Percentiles rank a stretch among this genome's conserved stretches.
phyloP scores from a whole-genome alignment of 192 early-diverging fungal genomes.

The Mortierella alpina region DNA sequence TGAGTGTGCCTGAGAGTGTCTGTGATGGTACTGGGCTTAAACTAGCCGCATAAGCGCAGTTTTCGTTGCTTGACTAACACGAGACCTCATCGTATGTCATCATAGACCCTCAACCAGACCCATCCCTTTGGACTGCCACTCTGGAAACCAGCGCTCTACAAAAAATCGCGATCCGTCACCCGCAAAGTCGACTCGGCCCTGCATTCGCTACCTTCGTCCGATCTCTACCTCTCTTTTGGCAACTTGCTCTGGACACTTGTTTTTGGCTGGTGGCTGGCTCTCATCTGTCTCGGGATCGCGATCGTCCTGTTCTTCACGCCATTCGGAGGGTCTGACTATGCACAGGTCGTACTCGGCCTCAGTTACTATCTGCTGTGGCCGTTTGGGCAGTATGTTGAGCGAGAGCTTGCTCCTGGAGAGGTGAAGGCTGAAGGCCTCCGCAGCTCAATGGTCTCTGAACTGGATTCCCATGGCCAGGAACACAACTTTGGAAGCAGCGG shows the following conservation, averaged over 20 bases:
- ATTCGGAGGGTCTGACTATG: conserved; percentile 66
- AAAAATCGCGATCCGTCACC: conserved; percentile 89
- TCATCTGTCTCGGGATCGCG: conserved; percentile 72
- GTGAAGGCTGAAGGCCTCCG: conserved; percentile 9
- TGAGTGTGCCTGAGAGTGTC: too few species aligned
- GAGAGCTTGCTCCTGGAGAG: conserved; percentile 48
- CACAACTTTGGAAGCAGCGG: conserved; percentile 5
- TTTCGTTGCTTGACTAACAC: not conserved
- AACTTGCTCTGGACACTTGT: conserved; percentile 90
- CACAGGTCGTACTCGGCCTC: conserved; percentile 77
- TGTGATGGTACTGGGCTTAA: too few species aligned
- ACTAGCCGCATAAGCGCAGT: too few species aligned
- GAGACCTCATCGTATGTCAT: not conserved
- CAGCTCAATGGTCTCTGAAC: not conserved
- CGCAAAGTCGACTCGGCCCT: conserved; percentile 83
- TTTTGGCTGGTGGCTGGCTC: conserved; percentile 91
- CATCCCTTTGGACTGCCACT: conserved; percentile 96
- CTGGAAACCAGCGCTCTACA: conserved; percentile 98
- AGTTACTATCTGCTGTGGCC: conserved; percentile 94
- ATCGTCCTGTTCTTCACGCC: conserved; percentile 68
- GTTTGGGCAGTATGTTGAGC: conserved; percentile 94
- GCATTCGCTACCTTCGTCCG: conserved; percentile 76
- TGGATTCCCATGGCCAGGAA: not conserved
- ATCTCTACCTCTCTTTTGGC: conserved; percentile 81
- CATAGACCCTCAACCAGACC: conserved; percentile 77